phyloP scores from a whole-genome alignment of 805 yeast genomes.

The Kodamaea leandrae region DNA sequence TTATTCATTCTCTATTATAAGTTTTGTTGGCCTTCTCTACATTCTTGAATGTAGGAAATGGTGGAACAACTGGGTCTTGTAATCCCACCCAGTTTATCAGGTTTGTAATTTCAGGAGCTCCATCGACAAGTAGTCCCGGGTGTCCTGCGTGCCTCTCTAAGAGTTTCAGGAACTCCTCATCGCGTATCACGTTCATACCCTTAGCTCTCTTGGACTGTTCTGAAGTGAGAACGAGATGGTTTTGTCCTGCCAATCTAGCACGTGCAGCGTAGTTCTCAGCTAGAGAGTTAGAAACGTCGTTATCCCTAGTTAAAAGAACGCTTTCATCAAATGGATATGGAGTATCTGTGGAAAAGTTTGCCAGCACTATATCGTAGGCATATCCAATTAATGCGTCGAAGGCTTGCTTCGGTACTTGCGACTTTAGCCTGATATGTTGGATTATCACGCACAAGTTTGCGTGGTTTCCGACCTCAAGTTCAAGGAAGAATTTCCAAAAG shows the following conservation, averaged over 20 bases:
- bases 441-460: conserved; percentile 46
- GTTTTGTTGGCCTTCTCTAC: conserved; percentile 50
- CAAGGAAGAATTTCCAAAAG: conserved; percentile 59
- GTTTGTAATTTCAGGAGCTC: conserved; percentile 36
- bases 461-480: conserved; percentile 50
- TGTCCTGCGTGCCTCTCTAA: conserved; percentile 8
- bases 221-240: conserved; percentile 16
- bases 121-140: conserved; percentile 17
- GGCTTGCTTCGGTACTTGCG: conserved; percentile 47
- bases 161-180: conserved; percentile 21
- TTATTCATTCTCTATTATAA: neutral
- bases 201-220: conserved; percentile 13
- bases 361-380: conserved; percentile 19
- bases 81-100: conserved; percentile 15
- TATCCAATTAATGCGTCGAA: conserved; percentile 44
- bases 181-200: conserved; percentile 10
- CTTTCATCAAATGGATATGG: conserved; percentile 9
- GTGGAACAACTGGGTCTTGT: conserved; percentile 21
- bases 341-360: conserved; percentile 22
- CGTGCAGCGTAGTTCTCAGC: conserved; percentile 24
- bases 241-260: conserved; percentile 21
- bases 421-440: conserved; percentile 41
- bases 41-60: conserved; percentile 58
- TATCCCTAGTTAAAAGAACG: conserved; percentile 14
- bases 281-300: conserved; percentile 27